phyloP scores from a whole-genome alignment of 164 flowering plant genomes.

The Aristolochia fimbriata region DNA sequence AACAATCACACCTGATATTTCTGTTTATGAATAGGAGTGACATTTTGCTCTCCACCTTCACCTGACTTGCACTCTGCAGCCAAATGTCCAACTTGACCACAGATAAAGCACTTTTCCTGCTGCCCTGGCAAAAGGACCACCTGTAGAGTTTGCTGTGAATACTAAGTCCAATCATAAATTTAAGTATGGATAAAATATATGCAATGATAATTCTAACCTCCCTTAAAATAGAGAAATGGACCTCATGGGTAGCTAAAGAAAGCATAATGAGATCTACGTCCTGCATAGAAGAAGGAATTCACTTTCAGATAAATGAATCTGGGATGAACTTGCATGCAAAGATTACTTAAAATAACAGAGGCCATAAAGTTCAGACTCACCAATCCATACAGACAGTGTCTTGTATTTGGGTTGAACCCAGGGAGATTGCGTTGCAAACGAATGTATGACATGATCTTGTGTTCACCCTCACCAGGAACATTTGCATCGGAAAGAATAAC shows the following conservation, averaged over 20 bases:
- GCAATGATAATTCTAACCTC: slow-evolving; percentile 47
- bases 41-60: slow-evolving; percentile 24
- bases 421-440: slow-evolving; percentile 82
- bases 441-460: slow-evolving; percentile 91
- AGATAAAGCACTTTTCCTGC: slow-evolving; percentile 76
- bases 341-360: background rate
- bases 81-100: slow-evolving; percentile 90
- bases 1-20: slow-evolving; percentile 78
- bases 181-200: background rate
- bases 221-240: slow-evolving; percentile 90
- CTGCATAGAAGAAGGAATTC: slow-evolving; percentile 21
- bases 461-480: slow-evolving; percentile 99
- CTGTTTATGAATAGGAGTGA: slow-evolving; percentile 82
- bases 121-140: slow-evolving; percentile 75
- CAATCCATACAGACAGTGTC: slow-evolving; percentile 94
- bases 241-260: slow-evolving; percentile 90
- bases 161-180: slow-evolving; percentile 4
- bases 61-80: slow-evolving; percentile 78
- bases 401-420: slow-evolving; percentile 86
- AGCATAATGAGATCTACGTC: slow-evolving; percentile 98
- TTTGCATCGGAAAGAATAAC: slow-evolving; percentile 98
- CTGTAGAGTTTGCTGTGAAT: slow-evolving; percentile 26
- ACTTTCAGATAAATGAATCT: background rate
- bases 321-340: background rate
- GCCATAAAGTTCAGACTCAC: slow-evolving; percentile 24